Percentiles rank a stretch among this genome's conserved stretches.
Evolutionary conservation across 2,329 filamentous ascomycete species (phyloP).

Genomic region (Anisogramma anomala): DNA sequence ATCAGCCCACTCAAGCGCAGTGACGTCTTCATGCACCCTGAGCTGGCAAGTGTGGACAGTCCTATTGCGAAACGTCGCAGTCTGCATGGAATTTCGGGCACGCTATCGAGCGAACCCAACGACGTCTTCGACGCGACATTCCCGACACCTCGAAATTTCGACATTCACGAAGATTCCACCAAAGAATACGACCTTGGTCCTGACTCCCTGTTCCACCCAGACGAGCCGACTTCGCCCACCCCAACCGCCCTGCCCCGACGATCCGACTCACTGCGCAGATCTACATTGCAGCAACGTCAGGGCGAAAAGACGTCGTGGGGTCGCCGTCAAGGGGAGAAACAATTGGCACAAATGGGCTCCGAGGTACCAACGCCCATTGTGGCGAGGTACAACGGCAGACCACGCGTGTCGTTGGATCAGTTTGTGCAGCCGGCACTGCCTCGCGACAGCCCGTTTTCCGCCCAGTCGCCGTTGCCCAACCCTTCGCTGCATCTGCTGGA

Average conservation of each 20-base stretch:
- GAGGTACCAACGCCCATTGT: conserved; percentile 44
- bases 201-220: conserved; percentile 25
- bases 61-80: conserved; percentile 87
- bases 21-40: conserved; percentile 80
- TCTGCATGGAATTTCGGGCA: conserved; percentile 60
- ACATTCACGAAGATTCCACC: conserved; percentile 30
- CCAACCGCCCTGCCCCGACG: conserved; percentile 51
- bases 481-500: conserved; percentile 42
- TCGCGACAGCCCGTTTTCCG: conserved; percentile 54
- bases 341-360: conserved; percentile 36
- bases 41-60: conserved; percentile 65
- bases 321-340: conserved; percentile 45
- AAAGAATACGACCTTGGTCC: conserved; percentile 43
- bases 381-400: conserved; percentile 41
- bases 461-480: conserved; percentile 38
- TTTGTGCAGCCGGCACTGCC: conserved; percentile 49
- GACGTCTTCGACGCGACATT: conserved; percentile 60
- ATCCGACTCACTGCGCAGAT: conserved; percentile 69
- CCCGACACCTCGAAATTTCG: conserved; percentile 33
- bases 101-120: conserved; percentile 53
- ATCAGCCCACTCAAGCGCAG: conserved; percentile 85
- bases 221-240: conserved; percentile 33
- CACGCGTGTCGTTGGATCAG: conserved; percentile 69
- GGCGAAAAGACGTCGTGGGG: conserved; percentile 56
- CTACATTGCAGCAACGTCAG: conserved; percentile 76